phyloP scores from a whole-genome alignment of 1,284 basidiomycete genomes.

The Trichosporon asahii region DNA sequence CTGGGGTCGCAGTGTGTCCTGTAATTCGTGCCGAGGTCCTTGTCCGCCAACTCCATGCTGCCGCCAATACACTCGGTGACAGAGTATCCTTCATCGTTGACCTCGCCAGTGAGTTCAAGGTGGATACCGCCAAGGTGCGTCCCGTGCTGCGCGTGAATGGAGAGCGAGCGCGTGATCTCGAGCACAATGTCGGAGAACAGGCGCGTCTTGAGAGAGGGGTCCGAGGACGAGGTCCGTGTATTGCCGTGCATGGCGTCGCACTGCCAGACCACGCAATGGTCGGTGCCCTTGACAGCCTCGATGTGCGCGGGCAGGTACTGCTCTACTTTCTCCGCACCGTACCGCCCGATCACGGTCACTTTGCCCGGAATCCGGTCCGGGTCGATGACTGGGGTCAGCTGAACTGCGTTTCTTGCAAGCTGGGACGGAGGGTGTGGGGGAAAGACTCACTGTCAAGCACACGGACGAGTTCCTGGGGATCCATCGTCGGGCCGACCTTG shows the following conservation, averaged over 20 bases:
- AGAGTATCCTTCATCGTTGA: slow-evolving; percentile 86
- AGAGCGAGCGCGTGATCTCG: slow-evolving; percentile 77
- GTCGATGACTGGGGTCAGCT: no score
- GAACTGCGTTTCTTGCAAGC: no score
- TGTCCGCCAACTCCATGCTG: slow-evolving; percentile 58
- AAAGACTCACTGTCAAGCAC: slow-evolving; percentile 75
- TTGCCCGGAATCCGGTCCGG: slow-evolving; percentile 76
- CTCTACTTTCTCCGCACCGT: slow-evolving; percentile 82
- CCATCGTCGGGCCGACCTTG: slow-evolving; percentile 91
- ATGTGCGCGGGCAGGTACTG: slow-evolving; percentile 76
- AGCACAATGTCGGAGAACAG: slow-evolving; percentile 86
- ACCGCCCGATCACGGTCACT: slow-evolving; percentile 87
- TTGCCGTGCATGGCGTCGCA: slow-evolving; percentile 88
- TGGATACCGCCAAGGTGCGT: slow-evolving; percentile 90
- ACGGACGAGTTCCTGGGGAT: slow-evolving; percentile 70
- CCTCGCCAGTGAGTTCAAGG: slow-evolving; percentile 93
- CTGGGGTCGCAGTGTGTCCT: slow-evolving; percentile 54
- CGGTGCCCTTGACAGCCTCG: slow-evolving; percentile 70
- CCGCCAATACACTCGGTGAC: slow-evolving; percentile 66
- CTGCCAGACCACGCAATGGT: slow-evolving; percentile 86
- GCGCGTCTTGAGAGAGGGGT: slow-evolving; percentile 69
- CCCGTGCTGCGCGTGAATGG: slow-evolving; percentile 67
- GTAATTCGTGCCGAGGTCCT: slow-evolving; percentile 57
- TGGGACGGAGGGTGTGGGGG: no score
- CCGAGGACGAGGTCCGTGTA: slow-evolving; percentile 71